Percentiles rank a stretch among this genome's conserved stretches.
phyloP scores from a whole-genome alignment of 345 rosid genomes.

The Hypericum androsaemum region DNA sequence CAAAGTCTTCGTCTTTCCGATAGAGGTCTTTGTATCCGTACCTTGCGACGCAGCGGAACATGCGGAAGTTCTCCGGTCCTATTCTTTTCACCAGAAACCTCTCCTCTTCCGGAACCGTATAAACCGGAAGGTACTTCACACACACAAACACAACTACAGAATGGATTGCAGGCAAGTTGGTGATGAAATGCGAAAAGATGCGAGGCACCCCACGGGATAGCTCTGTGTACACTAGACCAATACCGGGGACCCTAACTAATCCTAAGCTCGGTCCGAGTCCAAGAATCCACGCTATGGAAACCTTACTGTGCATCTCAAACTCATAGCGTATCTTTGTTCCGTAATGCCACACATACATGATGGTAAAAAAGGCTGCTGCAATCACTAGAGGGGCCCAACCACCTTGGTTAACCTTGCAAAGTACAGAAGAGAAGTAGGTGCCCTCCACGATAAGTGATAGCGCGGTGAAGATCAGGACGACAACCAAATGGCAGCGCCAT shows the following conservation, averaged over 20 bases:
- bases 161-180: slow-evolving; percentile 17
- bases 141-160: slow-evolving; percentile 17
- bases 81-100: slow-evolving; percentile 10
- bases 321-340: slow-evolving; percentile 12
- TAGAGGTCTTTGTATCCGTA: slow-evolving; percentile 18
- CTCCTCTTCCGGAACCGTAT: slow-evolving; percentile 14
- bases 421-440: slow-evolving; percentile 18
- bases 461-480: slow-evolving; percentile 16
- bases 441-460: slow-evolving; percentile 11
- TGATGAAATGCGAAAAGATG: slow-evolving; percentile 16
- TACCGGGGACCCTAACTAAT: slow-evolving; percentile 19
- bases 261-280: slow-evolving; percentile 21
- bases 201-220: slow-evolving; percentile 16
- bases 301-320: slow-evolving; percentile 20
- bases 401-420: slow-evolving; percentile 15
- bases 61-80: slow-evolving; percentile 13
- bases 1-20: slow-evolving; percentile 11
- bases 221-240: slow-evolving; percentile 11
- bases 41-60: slow-evolving; percentile 18
- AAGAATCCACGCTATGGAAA: slow-evolving; percentile 16
- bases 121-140: slow-evolving; percentile 17
- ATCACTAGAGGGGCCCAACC: slow-evolving; percentile 20
- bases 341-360: slow-evolving; percentile 17
- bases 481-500: slow-evolving; percentile 15
- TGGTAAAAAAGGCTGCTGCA: slow-evolving; percentile 6